Base-by-base conservation (phyloP, 169 alveolate genomes). In the Eimeria tenella region DNA sequence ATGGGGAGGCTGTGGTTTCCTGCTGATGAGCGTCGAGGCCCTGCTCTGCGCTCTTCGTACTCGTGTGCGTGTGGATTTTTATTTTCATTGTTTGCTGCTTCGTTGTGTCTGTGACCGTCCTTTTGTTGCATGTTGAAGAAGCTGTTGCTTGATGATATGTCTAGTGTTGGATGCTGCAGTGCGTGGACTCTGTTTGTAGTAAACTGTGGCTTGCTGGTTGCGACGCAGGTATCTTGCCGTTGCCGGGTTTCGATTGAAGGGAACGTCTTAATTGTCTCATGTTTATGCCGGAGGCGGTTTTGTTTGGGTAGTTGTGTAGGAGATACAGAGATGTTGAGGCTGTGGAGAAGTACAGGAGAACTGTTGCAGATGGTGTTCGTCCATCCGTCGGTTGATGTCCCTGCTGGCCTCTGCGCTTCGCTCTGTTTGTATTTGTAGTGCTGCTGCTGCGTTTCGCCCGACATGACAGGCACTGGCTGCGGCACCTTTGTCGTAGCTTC, bases 1-100 rank as follows among this genome's bases (percentile, higher is more conserved):
- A 53, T 52, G 3, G 53, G 70, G 3, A 21, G 73, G 1, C 23
- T 79, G 73, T 55, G 83, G 50, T 42, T 73, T 31, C 56, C 88
- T 79, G 88, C 88, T 55, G 88, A 53, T 79, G 88, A 79, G 70
- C 42, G 55, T 19, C 52, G 19, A 5, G 73, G 88, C 55, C 4
- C 4, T 8, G 19, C 23, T 52, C 52, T 25, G 56, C 4, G 19
- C n/a, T 79, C 15, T 13, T 82, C 74, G 9, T 82, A 50, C 13
- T 53, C 90, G 17, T 25, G 49, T 10, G 75, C 17, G 17, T 13
- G 90, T 11, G 9, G 73, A 56, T 3, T n/a, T 71, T 53, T 71
- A 3, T 82, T 23, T 25, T 62, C 42, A 5, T 82, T 56, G 8
- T 65, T 21, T 65, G 90, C 17, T 9, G 75, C 7, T 10, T 65